A percentile compares a stretch with the other conserved stretches of the same genome.
Evolutionary conservation across 2,329 filamentous ascomycete genomes (phyloP).

Genomic region (Scortechinia acanthostroma): DNA sequence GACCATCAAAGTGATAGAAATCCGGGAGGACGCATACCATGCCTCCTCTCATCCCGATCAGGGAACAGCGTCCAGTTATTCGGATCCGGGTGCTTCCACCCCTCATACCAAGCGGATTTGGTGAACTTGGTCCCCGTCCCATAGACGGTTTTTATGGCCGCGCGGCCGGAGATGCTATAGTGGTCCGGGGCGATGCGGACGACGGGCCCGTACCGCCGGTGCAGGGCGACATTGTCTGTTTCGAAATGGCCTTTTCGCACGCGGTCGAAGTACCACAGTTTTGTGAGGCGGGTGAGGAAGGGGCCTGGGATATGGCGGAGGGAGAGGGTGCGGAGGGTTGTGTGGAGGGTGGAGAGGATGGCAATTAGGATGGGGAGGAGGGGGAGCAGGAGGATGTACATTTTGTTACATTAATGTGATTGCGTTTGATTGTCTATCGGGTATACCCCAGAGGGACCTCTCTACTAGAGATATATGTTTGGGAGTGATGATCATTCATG

Average conservation of each 20-base stretch:
- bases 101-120: constrained; percentile 13
- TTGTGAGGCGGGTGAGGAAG: constrained; percentile 29
- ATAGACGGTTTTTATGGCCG: constrained; percentile 30
- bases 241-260: constrained; percentile 25
- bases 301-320: constrained; percentile 41
- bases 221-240: constrained; percentile 25
- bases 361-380: neutral
- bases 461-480: no score
- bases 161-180: constrained; percentile 32
- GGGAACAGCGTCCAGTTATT: constrained; percentile 19
- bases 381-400: neutral
- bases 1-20: neutral
- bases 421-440: no score
- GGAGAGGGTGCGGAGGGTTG: no score
- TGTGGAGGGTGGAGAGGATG: constrained; percentile 17
- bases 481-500: no score
- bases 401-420: no score
- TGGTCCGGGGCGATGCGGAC: constrained; percentile 37
- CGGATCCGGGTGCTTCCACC: constrained; percentile 12
- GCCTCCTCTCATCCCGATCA: constrained; percentile 7
- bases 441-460: no score
- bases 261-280: constrained; percentile 30
- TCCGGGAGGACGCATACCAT: neutral
- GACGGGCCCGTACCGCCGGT: constrained; percentile 27
- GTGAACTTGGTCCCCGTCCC: constrained; percentile 25